phyloP scores from a whole-genome alignment of 768 basidiomycete species.

The Scleroderma citrinum region DNA sequence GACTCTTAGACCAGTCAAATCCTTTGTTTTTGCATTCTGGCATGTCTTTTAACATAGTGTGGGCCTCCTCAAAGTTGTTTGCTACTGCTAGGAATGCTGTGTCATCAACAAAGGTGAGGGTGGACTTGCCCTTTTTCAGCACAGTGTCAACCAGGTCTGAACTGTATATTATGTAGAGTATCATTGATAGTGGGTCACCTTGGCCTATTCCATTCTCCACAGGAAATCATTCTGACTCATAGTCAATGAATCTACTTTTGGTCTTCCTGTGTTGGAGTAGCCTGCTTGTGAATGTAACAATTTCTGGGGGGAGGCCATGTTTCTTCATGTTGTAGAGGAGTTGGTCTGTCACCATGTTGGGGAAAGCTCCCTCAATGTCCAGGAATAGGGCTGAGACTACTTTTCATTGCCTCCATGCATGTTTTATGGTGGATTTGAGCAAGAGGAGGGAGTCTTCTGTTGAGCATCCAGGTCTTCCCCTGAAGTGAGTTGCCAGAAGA shows the following conservation, averaged over 20 bases:
- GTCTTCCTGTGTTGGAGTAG: not conserved
- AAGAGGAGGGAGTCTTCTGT: constrained; percentile 33
- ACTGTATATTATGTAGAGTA: not conserved
- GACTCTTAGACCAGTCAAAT: not conserved
- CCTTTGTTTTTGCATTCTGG: not conserved
- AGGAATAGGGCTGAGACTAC: constrained; percentile 35
- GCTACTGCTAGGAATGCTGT: no score
- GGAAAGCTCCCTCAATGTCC: constrained; percentile 41
- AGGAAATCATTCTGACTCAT: not conserved
- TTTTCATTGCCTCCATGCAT: constrained; percentile 29
- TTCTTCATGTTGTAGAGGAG: constrained; percentile 28
- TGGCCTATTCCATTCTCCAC: not conserved
- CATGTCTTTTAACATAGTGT: no score
- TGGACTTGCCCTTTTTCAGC: not conserved
- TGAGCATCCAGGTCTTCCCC: constrained; percentile 32
- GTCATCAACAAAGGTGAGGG: not conserved
- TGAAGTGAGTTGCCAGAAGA: constrained; percentile 35
- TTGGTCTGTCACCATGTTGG: constrained; percentile 26
- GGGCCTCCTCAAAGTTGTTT: no score
- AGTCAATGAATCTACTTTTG: not conserved
- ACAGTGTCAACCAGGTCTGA: not conserved
- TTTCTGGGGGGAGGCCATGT: not conserved
- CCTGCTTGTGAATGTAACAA: not conserved
- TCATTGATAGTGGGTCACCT: not conserved
- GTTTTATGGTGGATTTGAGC: constrained; percentile 30